These are phyloP conservation scores for Saccharomycopsis sp. DNA, from an alignment of 805 yeast genomes.

Conservation along the genomic window DNA sequence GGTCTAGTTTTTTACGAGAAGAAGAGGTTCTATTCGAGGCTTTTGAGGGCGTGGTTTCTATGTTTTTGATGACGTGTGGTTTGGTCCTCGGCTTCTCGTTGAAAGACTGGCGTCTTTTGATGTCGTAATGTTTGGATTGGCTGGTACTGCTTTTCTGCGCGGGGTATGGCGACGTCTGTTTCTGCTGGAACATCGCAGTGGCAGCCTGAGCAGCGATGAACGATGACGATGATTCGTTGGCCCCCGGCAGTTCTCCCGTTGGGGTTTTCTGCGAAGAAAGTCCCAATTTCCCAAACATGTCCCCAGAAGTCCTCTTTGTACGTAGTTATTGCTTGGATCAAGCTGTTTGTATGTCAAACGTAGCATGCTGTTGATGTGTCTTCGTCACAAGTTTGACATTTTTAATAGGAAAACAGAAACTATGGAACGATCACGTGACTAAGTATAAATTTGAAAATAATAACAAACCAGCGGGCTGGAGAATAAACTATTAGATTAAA, in stretches of 20 bases:
- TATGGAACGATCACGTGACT: too few species aligned
- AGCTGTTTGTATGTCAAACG: background rate
- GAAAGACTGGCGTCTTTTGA: background rate
- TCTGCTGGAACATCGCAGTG: slow-evolving; percentile 16
- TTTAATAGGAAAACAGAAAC: too few species aligned
- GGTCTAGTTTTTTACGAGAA: background rate
- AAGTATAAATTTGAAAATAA: too few species aligned
- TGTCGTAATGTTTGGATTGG: background rate
- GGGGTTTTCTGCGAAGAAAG: background rate
- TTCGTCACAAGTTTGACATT: too few species aligned
- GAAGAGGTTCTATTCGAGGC: background rate
- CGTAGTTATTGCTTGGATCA: background rate
- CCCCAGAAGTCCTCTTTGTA: too few species aligned
- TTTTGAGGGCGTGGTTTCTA: background rate
- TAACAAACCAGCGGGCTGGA: too few species aligned
- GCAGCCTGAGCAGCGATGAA: slow-evolving; percentile 16
- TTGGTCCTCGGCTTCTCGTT: background rate
- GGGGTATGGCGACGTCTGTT: background rate
- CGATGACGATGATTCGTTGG: slow-evolving; percentile 3
- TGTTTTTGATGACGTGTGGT: background rate
- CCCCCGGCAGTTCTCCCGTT: background rate
- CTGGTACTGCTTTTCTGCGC: background rate
- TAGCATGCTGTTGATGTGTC: too few species aligned
- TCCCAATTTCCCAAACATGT: background rate
- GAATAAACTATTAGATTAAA: too few species aligned